Evolutionary conservation across 2,329 filamentous ascomycete genomes (phyloP).

Genomic region (Sordariomycetes sp.): DNA sequence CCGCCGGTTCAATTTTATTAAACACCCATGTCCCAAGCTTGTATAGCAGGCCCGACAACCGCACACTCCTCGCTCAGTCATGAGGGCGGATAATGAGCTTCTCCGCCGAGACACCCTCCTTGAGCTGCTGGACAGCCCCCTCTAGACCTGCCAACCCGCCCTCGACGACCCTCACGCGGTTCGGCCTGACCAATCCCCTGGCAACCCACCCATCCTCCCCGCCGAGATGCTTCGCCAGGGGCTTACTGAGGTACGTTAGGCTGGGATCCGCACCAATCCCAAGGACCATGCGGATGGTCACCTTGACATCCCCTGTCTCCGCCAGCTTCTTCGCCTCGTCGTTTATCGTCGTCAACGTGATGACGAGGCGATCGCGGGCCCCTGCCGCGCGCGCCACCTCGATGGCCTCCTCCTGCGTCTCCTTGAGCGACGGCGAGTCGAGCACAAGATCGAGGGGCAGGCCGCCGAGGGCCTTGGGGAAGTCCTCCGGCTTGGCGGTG

Average conservation of each 20-base stretch:
- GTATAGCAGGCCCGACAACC: no score
- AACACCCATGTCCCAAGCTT: no score
- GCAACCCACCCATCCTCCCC: conserved; percentile 19
- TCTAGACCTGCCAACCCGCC: conserved; percentile 17
- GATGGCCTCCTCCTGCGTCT: conserved; percentile 18
- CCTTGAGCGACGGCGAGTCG: conserved; percentile 17
- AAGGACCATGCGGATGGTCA: background rate
- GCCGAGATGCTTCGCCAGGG: conserved; percentile 14
- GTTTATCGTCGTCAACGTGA: conserved; percentile 8
- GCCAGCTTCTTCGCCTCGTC: conserved; percentile 9
- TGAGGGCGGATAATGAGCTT: conserved; percentile 13
- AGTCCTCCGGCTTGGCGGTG: conserved; percentile 10
- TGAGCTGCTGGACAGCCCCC: conserved; percentile 14
- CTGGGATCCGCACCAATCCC: conserved; percentile 13
- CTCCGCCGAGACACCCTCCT: conserved; percentile 14
- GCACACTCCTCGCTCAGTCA: no score
- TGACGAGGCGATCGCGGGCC: conserved; percentile 10
- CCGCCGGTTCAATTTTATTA: no score
- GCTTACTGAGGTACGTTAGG: conserved; percentile 18
- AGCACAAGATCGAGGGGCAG: conserved; percentile 17
- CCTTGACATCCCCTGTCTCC: conserved; percentile 5
- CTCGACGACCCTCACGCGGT: conserved; percentile 14
- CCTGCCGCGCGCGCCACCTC: conserved; percentile 12
- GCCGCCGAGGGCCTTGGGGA: conserved; percentile 13
- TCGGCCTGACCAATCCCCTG: conserved; percentile 16